Conservation (phyloP, 2,329 filamentous ascomycete genomes). For the Biscogniauxia marginata region DNA sequence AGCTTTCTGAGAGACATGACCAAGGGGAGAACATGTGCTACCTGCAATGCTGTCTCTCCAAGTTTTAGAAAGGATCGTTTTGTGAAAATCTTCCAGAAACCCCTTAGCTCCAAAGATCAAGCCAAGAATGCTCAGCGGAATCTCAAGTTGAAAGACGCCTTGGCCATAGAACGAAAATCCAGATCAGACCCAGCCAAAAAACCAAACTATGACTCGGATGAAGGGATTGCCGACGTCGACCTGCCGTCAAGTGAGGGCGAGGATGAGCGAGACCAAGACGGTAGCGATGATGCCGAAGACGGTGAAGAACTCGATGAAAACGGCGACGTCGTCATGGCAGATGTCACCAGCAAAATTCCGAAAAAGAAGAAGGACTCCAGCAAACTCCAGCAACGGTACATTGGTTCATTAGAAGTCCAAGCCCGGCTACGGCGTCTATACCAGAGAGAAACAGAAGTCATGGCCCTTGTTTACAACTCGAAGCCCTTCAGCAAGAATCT, state of each 20-base stretch:
- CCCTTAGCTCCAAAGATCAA: slow-evolving; percentile 71
- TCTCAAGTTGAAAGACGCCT: slow-evolving; percentile 68
- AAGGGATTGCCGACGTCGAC: slow-evolving; percentile 68
- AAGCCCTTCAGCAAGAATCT: slow-evolving; percentile 62
- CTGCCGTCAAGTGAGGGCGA: slow-evolving; percentile 44
- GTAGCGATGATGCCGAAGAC: slow-evolving; percentile 40
- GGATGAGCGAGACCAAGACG: slow-evolving; percentile 34
- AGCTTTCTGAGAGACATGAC: slow-evolving; percentile 76
- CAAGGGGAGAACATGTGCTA: slow-evolving; percentile 66
- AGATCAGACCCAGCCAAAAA: slow-evolving; percentile 36
- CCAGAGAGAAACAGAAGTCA: slow-evolving; percentile 78
- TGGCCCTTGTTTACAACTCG: slow-evolving; percentile 82
- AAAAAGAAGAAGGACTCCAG: slow-evolving; percentile 34
- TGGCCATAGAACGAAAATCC: slow-evolving; percentile 50
- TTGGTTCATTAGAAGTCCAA: slow-evolving; percentile 80
- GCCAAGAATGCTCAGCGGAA: slow-evolving; percentile 70
- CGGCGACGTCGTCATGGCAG: slow-evolving; percentile 58
- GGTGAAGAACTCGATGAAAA: slow-evolving; percentile 52
- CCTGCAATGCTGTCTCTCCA: slow-evolving; percentile 70
- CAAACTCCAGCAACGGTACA: slow-evolving; percentile 62
- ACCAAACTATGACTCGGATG: slow-evolving; percentile 54
- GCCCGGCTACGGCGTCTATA: slow-evolving; percentile 78
- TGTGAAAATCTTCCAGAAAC: slow-evolving; percentile 90
- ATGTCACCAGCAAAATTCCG: slow-evolving; percentile 36
- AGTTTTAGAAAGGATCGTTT: slow-evolving; percentile 85